Conservation (phyloP, 306 rosid genomes). For the Vigna unguiculata region DNA sequence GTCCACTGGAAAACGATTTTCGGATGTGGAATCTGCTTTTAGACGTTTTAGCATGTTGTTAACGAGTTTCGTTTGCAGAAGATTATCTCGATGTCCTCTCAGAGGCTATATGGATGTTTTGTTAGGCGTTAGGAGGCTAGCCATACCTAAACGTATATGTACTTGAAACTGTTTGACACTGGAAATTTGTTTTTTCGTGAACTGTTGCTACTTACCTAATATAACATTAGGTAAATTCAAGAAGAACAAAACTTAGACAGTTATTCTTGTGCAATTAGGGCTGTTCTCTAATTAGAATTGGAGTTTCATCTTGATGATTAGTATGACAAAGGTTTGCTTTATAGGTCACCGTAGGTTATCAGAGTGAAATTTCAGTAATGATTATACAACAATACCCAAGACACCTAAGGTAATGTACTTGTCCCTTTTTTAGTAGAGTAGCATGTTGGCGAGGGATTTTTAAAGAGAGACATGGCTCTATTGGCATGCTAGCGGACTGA, state of each 20-base stretch:
- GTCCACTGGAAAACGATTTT: constrained; percentile 5
- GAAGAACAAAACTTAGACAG: background rate
- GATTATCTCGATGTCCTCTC: background rate
- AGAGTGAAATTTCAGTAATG: background rate
- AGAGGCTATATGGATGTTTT: background rate
- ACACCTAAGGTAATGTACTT: background rate
- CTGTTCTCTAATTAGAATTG: too few species aligned
- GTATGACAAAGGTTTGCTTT: background rate
- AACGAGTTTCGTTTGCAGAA: constrained; percentile 12
- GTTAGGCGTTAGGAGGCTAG: constrained; percentile 15
- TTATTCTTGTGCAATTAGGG: background rate
- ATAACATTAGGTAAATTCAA: background rate
- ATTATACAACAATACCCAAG: background rate
- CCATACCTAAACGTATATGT: background rate
- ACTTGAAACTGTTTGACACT: background rate
- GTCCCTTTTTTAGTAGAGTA: background rate
- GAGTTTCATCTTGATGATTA: background rate
- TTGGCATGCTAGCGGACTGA: constrained; percentile 32
- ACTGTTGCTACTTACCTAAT: constrained; percentile 15
- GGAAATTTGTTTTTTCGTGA: background rate
- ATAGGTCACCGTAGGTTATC: background rate
- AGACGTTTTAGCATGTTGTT: constrained; percentile 19
- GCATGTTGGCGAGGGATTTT: constrained; percentile 1
- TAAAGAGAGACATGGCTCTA: constrained; percentile 5
- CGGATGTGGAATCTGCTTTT: background rate